phyloP scores from a whole-genome alignment of 1,284 basidiomycete species.

The Trichosporon sp. region DNA sequence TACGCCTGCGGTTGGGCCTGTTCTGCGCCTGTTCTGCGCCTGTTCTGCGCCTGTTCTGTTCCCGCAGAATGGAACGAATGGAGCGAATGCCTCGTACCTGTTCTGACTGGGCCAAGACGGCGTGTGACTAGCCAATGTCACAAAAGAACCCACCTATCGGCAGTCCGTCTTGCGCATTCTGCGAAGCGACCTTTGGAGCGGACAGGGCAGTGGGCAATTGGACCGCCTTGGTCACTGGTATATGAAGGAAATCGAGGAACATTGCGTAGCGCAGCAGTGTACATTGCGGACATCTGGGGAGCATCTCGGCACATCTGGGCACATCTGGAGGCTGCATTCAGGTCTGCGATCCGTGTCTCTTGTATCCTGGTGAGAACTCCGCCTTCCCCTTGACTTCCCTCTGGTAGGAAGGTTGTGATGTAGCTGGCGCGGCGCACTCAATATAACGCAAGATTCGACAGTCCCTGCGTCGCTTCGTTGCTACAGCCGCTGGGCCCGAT shows the following conservation, averaged over 20 bases:
- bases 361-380: slow-evolving; percentile 3
- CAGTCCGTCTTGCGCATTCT: background rate
- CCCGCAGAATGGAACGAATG: background rate
- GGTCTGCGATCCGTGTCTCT: too few relatives aligned
- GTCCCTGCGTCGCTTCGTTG: background rate
- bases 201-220: background rate
- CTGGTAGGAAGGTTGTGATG: background rate
- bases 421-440: slow-evolving; percentile 1
- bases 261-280: background rate
- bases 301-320: background rate
- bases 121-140: background rate
- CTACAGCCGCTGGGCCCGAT: too few relatives aligned
- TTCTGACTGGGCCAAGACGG: too few relatives aligned
- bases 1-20: too few relatives aligned
- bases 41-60: background rate
- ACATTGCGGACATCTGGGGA: background rate
- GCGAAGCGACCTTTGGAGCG: background rate
- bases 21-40: background rate
- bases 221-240: background rate
- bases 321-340: slow-evolving; percentile 4
- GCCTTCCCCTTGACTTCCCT: background rate
- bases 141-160: background rate
- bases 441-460: slow-evolving; percentile 6
- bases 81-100: background rate
- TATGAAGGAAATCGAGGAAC: background rate